Evolutionary conservation across 2,329 filamentous ascomycete species (phyloP).

Genomic region (Alternaria metachromatica): DNA sequence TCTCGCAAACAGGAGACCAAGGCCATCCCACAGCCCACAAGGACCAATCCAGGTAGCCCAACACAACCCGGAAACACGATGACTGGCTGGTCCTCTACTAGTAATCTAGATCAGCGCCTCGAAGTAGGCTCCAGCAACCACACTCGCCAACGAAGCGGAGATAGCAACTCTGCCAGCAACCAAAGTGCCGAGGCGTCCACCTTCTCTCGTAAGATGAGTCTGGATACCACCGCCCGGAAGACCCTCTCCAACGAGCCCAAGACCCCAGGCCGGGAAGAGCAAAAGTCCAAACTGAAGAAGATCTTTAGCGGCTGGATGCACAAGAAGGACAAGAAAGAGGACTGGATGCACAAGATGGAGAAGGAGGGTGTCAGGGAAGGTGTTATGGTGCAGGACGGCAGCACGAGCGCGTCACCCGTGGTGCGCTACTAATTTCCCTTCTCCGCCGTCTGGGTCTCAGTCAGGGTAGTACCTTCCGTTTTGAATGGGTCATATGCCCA

Average conservation of each 20-base stretch:
- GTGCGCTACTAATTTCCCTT: conserved; percentile 39
- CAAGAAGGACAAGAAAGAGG: conserved; percentile 48
- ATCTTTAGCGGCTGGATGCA: conserved; percentile 45
- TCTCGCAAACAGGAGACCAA: conserved; percentile 20
- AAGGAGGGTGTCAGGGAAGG: conserved; percentile 51
- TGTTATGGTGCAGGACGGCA: conserved; percentile 42
- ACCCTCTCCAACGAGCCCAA: conserved; percentile 24
- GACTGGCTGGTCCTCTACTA: conserved; percentile 34
- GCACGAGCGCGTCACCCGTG: conserved; percentile 34
- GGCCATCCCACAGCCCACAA: conserved; percentile 15
- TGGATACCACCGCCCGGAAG: conserved; percentile 24
- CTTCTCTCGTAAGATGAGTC: conserved; percentile 44
- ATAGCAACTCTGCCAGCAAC: conserved; percentile 24
- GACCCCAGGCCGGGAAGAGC: conserved; percentile 30
- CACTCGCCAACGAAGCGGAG: conserved; percentile 22
- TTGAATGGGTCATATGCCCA: neutral
- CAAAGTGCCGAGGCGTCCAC: conserved; percentile 36
- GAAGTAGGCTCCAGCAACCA: conserved; percentile 21
- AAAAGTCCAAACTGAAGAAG: conserved; percentile 43
- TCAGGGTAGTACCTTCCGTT: neutral
- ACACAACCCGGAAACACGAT: conserved; percentile 25
- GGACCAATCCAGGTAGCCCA: conserved; percentile 14
- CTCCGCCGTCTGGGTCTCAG: neutral
- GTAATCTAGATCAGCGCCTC: conserved; percentile 28
- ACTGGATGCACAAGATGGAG: conserved; percentile 53